Evolutionary conservation across 139 green algal genomes (phyloP).

Genomic region (Volvox africanus): DNA sequence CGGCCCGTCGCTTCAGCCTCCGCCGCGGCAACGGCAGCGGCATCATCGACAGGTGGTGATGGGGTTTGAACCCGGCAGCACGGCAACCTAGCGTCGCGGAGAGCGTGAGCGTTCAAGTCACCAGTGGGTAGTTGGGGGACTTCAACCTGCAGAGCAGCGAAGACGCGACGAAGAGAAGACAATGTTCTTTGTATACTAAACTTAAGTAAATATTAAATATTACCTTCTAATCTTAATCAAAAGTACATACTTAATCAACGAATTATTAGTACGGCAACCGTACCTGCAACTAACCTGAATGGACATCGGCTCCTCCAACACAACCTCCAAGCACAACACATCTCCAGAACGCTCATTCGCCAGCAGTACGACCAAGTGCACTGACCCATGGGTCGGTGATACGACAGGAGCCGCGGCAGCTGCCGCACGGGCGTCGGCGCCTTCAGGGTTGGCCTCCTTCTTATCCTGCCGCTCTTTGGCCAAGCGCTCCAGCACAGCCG

Average conservation of each 20-base stretch:
- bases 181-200: no score
- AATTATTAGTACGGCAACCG: no score
- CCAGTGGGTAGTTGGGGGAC: background rate
- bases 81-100: background rate
- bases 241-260: background rate
- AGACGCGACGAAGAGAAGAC: no score
- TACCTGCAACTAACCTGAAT: background rate
- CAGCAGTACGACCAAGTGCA: background rate
- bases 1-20: background rate
- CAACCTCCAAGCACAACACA: conserved; percentile 15
- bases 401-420: background rate
- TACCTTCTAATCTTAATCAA: background rate
- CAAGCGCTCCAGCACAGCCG: background rate
- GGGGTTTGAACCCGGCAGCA: background rate
- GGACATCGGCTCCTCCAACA: conserved; percentile 16
- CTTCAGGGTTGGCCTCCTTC: background rate
- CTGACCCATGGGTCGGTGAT: background rate
- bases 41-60: background rate
- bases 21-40: background rate
- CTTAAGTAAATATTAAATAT: no score
- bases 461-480: background rate
- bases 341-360: conserved; percentile 13
- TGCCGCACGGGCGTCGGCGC: background rate
- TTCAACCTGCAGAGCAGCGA: background rate
- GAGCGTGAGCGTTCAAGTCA: background rate